Evolutionary conservation across 257 asterid species (phyloP), one percentile per base, ranked within the genome.

Genomic region (Penstemon eatonii): DNA sequence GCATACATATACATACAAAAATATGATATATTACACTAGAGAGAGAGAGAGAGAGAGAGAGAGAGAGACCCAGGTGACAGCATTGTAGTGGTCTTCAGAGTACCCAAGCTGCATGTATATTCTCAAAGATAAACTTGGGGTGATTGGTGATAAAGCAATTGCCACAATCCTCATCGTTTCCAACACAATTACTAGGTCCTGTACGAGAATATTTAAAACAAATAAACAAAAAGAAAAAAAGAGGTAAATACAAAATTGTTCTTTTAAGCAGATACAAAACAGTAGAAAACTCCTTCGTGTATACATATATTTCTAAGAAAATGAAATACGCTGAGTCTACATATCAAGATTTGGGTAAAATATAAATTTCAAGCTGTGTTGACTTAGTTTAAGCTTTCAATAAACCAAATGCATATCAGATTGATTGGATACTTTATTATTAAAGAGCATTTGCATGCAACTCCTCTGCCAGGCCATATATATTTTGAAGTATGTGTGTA

Each of bases 71-170:
- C 97, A 93, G 51, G 87, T 73, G 72, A 82, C 61, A 62, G 85
- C 82, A 53, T 82, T 73, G 87, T 88, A 93, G 70, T 90, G 85
- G 73, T 88, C 95, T 74, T 90, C 82, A 0, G 96, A 71, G 83
- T 63, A 90, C 75, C 99, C 99, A 4, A 93, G 97, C 84, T 90
- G 99, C 49, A 88, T 69, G 78, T 85, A 93, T 76, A 93, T 87
- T 64, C 75, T 84, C 80, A 82, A 68, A 75, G 86, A 79, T 74
- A 93, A 80, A 61, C 89, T 36, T 13, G 97, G 99, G 15, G 96
- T 85, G n/a, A 90, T 52, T 42, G 99, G 97, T 36, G 96, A 87
- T 69, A 90, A 73, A 38, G 88, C 85, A n/a, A 91, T 70, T 19
- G 99, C 90, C 66, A 89, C 83, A 70, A 93, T 91, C 80, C 97